These are phyloP conservation scores for Hypericum androsaemum DNA, from an alignment of 345 rosid species.

Conservation along the genomic window DNA sequence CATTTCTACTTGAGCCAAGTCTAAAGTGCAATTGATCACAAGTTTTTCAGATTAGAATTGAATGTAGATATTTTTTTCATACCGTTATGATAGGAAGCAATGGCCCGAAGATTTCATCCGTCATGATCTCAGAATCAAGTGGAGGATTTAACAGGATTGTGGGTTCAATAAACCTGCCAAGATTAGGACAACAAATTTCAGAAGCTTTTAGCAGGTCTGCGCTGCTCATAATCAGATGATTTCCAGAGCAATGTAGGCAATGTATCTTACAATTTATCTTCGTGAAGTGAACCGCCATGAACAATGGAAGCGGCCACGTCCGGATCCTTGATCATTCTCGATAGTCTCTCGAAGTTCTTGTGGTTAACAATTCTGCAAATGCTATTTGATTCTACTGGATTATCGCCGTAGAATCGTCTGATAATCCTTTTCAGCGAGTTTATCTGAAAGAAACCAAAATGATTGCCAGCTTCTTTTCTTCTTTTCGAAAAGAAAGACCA, in stretches of 20 bases:
- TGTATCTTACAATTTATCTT: conserved; percentile 43
- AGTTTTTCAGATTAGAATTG: no score
- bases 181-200: neutral
- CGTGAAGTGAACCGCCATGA: conserved; percentile 57
- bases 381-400: conserved; percentile 39
- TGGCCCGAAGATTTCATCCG: conserved; percentile 56
- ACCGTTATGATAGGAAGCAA: conserved; percentile 62
- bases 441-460: conserved; percentile 34
- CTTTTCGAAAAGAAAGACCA: neutral
- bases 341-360: conserved; percentile 45
- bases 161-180: conserved; percentile 49
- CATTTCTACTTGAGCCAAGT: no score
- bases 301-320: conserved; percentile 45
- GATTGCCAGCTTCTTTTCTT: neutral
- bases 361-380: conserved; percentile 43
- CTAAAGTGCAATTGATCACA: no score
- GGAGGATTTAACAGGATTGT: conserved; percentile 59
- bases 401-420: conserved; percentile 50
- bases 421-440: conserved; percentile 39
- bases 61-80: neutral
- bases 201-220: neutral
- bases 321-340: conserved; percentile 49
- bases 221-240: no score
- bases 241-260: neutral
- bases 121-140: conserved; percentile 53